Evolutionary conservation across 768 basidiomycete species (phyloP), one percentile per base, ranked within the genome.

Genomic region (Boletus pseudopeckii): DNA sequence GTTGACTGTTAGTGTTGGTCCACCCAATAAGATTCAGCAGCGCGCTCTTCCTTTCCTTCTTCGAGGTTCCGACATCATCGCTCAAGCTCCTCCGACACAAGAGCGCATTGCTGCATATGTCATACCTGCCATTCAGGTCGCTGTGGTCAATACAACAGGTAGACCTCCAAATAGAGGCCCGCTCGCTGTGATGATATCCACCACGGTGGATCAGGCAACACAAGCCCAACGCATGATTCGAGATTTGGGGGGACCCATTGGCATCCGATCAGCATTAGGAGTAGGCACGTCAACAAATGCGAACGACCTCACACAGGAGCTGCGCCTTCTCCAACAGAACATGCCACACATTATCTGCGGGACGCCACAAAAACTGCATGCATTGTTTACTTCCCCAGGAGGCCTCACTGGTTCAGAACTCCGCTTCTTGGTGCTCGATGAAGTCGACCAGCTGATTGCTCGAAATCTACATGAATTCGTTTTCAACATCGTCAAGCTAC

Each of bases 11-110:
- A 95, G 94, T 39, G 87, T 98, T 57, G 95, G 96, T 1, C 97
- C 97, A 2, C 97, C 97, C 7, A 98, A 98, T 72, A 99, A 99
- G 77, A 97, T 99, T 60, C 97, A 98, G 72, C 93, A 96, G 66
- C 83, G 96, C 45, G 95, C 97, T 42, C 76, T 99, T 46, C 97
- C 97, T 7, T 98, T 98, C 75, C 83, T 99, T 54, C 79, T 98
- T 33, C 83, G 88, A 48, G 95, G 93, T 8, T 84, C 92, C 36
- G 97, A 99, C 64, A 98, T 98, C 65, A 98, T 99, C 64, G 95
- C 96, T 9, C 97, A 99, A 72, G 97, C 96, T 10, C 97, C 97
- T 44, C 95, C 97, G 1, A 98, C 97, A 0, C 96, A 98, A 69
- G 97, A 99, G 70, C 82, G 97, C 43, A 99, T 99, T 63, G 95